phyloP scores from a whole-genome alignment of 2,329 filamentous ascomycete genomes.

The Aspergillus ibericus region DNA sequence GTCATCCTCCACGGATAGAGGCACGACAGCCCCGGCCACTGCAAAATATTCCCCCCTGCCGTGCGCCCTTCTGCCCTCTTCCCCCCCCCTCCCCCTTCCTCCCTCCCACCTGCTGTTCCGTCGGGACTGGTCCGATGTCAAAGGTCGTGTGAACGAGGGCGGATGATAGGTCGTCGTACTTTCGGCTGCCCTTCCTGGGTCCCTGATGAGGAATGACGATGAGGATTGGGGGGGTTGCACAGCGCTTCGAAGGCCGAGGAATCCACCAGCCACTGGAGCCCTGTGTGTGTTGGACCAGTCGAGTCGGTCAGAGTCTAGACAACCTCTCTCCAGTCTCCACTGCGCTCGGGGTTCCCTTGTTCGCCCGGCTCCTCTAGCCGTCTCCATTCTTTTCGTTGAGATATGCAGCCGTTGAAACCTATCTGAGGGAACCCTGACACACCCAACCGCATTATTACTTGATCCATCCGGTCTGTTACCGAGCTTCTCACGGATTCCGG shows the following conservation, averaged over 20 bases:
- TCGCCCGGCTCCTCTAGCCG: neutral
- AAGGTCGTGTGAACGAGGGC: neutral
- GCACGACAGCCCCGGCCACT: neutral
- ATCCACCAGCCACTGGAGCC: slow-evolving; percentile 16
- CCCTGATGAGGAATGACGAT: slow-evolving; percentile 8
- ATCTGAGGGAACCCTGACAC: neutral
- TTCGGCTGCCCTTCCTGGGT: slow-evolving; percentile 5
- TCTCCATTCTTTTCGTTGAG: slow-evolving; percentile 1
- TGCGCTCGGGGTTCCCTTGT: slow-evolving; percentile 1
- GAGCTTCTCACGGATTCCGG: neutral
- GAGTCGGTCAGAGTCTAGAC: slow-evolving; percentile 26
- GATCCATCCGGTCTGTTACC: neutral
- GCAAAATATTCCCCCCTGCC: neutral
- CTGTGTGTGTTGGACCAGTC: slow-evolving; percentile 19
- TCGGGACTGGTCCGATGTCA: slow-evolving; percentile 8
- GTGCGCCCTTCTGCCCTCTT: too few relatives aligned
- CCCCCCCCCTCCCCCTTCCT: neutral
- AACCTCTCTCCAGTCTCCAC: slow-evolving; percentile 1
- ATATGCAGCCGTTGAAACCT: slow-evolving; percentile 13
- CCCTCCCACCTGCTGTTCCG: neutral
- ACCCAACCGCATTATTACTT: neutral
- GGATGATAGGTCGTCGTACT: slow-evolving; percentile 22
- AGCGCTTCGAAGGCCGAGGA: neutral
- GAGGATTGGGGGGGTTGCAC: slow-evolving; percentile 6
- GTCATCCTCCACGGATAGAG: neutral